Evolutionary conservation across 164 flowering plant genomes (phyloP), one percentile per base, ranked within the genome.

Genomic region (Stephania japonica): DNA sequence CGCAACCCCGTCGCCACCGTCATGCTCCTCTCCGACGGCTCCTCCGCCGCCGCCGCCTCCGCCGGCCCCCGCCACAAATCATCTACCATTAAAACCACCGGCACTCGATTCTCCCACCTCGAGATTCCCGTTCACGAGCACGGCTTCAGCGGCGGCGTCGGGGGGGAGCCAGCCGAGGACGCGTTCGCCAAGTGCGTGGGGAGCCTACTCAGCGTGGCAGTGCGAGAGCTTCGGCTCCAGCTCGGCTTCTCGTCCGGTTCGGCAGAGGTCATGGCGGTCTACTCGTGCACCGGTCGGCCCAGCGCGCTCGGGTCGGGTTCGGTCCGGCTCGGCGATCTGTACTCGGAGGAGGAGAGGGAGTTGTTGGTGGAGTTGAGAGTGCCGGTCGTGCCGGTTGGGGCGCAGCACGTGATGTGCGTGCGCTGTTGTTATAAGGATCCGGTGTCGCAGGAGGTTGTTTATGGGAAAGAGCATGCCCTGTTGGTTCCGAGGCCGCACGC

Each of bases 311-410:
- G 82, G n/a, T 77, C 90, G 2, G 82, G 82, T 3, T 80, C 87
- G 2, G 69, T 90, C 4, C 83, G 86, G 69, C 82, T 95, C 3
- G 98, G 99, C 6, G 92, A 94, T 74, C 73, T 94, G 11, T 91
- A 90, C 84, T 94, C 96, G 11, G 97, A 89, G 78, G 98, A 95
- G 65, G 99, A 95, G 76, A 81, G 88, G 68, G 97, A 93, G 70
- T 24, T 91, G 6, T 84, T 95, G 0, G 83, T 95, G 12, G 99
- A 95, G 75, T 59, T 95, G 26, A 76, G 83, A 24, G 90, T 87
- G 13, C 94, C 96, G 0, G 21, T 79, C 0, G 50, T 87, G 0
- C 68, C 78, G 0, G 68, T 67, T 14, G 86, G 86, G 72, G 68
- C 86, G 71, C 92, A 86, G 80, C 91, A 88, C 75, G 88, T 86